These are phyloP conservation scores for Besnoitia besnoiti DNA, from an alignment of 169 alveolate genomes.

Conservation along the genomic window DNA sequence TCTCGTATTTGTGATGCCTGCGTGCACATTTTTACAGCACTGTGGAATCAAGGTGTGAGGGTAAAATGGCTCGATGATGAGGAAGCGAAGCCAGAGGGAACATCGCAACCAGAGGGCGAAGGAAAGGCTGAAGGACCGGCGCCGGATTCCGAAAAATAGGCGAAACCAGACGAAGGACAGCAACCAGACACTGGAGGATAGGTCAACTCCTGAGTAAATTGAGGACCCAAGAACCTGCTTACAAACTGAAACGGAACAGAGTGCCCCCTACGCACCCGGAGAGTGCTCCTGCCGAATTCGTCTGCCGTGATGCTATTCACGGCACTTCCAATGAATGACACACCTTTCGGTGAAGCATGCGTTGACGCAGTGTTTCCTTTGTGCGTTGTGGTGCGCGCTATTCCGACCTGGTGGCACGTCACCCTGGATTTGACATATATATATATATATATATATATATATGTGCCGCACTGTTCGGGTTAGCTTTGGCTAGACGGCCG, in stretches of 20 bases:
- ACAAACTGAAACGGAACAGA: not conserved
- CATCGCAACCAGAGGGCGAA: no score
- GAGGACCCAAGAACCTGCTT: no score
- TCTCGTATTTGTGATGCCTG: not conserved
- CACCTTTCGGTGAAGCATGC: no score
- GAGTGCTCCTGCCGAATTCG: not conserved
- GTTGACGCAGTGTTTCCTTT: no score
- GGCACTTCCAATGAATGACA: no score
- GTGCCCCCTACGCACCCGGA: no score
- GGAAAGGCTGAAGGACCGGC: not conserved
- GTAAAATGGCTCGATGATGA: constrained; percentile 68
- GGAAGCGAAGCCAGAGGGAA: not conserved
- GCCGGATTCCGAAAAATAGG: not conserved
- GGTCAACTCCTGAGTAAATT: no score
- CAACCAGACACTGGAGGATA: no score
- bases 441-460: no score
- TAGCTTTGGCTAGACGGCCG: not conserved
- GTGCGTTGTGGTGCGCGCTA: no score
- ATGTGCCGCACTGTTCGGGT: not conserved
- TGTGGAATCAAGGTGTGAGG: constrained; percentile 71
- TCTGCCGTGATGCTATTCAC: no score
- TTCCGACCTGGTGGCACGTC: no score
- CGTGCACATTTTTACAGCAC: constrained; percentile 41
- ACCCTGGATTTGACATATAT: not conserved
- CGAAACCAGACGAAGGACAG: not conserved